Base-by-base conservation (phyloP, 768 basidiomycete species). In the Postia placenta region DNA sequence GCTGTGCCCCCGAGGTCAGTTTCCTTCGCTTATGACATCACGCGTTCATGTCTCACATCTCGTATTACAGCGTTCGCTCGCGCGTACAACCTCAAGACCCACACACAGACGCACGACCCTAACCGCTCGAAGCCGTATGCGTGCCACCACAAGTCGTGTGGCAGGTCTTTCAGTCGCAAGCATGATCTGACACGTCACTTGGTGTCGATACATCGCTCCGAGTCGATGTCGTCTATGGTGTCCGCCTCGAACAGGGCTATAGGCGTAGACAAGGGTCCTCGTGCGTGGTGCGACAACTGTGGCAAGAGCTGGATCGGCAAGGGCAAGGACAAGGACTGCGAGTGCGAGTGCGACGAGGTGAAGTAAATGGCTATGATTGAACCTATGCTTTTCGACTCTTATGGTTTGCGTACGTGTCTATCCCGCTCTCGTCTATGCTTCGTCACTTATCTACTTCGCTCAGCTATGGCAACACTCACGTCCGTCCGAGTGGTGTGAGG, bases 61-160 rank as follows among this genome's bases (percentile, higher is more conserved):
- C n/a, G 33, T 27, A 33, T 53, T 48, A 19, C 50, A 87, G 94
- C 87, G 1, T 97, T 97, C 58, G 93, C 92, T 11, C 75, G 93
- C 23, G 92, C 92, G 2, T 96, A 89, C 68, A 97, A 97, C 60
- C 69, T 97, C 50, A 97, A 97, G 73, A 94, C 93, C 0, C 93
- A 96, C 66, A 83, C 89, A 78, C 86, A 87, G 22, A 97, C 93
- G 3, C 93, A 97, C 67, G 91, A 95, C 64, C 93, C 94, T 20
- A 84, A 90, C 66, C 78, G 93, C 52, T 70, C 85, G 43, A 97
- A 95, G 71, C 91, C 92, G 4, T 87, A 91, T 63, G 77, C 83
- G 39, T 97, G 93, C 66, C 87, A 85, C 37, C 89, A 95, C 67
- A 73, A 78, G 37, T 79, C 82, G 2, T 97, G 93, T 54, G 86